These are phyloP conservation scores for Thielaviopsis euricoi DNA, from an alignment of 2,329 filamentous ascomycete genomes.

Conservation along the genomic window DNA sequence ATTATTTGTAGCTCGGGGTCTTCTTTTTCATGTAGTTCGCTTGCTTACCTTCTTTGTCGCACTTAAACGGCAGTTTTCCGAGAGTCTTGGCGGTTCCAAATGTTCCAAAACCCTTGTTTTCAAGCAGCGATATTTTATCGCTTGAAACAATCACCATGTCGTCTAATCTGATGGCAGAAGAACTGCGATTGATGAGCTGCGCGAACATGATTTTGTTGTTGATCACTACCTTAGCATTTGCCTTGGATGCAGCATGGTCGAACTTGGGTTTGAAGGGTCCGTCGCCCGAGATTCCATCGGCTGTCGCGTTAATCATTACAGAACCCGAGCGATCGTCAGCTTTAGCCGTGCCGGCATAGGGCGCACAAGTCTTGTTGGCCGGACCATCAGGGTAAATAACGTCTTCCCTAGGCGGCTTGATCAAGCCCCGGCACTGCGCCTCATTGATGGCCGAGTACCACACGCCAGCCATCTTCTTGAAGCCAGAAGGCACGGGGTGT, in stretches of 20 bases:
- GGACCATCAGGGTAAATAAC: slow-evolving; percentile 4
- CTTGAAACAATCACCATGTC: background rate
- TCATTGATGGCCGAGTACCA: slow-evolving; percentile 20
- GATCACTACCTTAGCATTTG: background rate
- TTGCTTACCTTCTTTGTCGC: slow-evolving; percentile 3
- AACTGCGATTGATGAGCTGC: slow-evolving; percentile 5
- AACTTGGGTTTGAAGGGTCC: slow-evolving; percentile 3
- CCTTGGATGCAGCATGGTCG: background rate
- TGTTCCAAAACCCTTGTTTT: background rate
- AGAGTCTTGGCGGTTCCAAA: background rate
- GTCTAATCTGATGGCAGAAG: background rate
- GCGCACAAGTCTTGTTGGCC: background rate
- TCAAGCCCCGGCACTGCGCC: slow-evolving; percentile 13
- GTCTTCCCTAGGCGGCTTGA: slow-evolving; percentile 8
- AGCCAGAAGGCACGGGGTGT: slow-evolving; percentile 24
- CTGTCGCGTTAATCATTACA: background rate
- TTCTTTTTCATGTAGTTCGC: no score
- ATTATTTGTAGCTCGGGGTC: no score
- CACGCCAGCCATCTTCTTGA: slow-evolving; percentile 25
- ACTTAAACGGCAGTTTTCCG: background rate
- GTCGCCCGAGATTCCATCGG: slow-evolving; percentile 1
- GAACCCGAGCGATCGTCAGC: slow-evolving; percentile 1
- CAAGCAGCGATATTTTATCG: background rate
- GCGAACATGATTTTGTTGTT: slow-evolving; percentile 9
- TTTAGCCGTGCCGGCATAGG: background rate